These are phyloP conservation scores for Breynia disticha DNA, from an alignment of 441 rosid species.

Conservation along the genomic window DNA sequence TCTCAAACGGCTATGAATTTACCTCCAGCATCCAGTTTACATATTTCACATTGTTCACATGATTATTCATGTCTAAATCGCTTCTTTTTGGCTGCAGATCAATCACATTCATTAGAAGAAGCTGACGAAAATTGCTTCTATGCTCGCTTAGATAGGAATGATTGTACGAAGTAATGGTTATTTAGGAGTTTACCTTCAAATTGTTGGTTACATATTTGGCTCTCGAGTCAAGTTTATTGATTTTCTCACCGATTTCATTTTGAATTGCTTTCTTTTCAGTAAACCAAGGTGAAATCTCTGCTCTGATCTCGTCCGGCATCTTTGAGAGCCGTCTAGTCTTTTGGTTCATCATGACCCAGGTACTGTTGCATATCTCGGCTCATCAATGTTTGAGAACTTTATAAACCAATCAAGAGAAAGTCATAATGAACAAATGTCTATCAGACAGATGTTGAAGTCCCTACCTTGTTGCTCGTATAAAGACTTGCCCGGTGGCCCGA, in stretches of 20 bases:
- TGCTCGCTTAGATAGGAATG: no score
- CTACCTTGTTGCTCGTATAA: slow-evolving; percentile 39
- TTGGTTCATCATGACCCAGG: slow-evolving; percentile 54
- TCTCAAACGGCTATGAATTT: neutral
- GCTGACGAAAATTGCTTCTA: no score
- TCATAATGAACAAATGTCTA: neutral
- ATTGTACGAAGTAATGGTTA: neutral
- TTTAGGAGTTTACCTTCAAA: slow-evolving; percentile 28
- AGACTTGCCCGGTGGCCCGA: slow-evolving; percentile 34
- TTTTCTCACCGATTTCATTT: slow-evolving; percentile 34
- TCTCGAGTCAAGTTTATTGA: slow-evolving; percentile 26
- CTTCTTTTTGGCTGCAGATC: slow-evolving; percentile 32
- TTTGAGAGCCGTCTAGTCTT: slow-evolving; percentile 40
- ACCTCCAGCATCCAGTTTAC: slow-evolving; percentile 57
- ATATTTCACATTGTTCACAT: slow-evolving; percentile 48
- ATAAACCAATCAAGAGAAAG: neutral
- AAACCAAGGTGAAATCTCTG: slow-evolving; percentile 45
- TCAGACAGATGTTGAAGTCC: neutral
- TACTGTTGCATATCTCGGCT: slow-evolving; percentile 21
- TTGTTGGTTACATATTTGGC: slow-evolving; percentile 30
- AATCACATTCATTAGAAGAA: no score
- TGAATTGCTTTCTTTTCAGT: slow-evolving; percentile 30
- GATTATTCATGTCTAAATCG: slow-evolving; percentile 57
- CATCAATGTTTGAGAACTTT: neutral
- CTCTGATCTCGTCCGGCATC: slow-evolving; percentile 42